Conservation (phyloP, 1,284 basidiomycete species). For the Megacollybia platyphylla region DNA sequence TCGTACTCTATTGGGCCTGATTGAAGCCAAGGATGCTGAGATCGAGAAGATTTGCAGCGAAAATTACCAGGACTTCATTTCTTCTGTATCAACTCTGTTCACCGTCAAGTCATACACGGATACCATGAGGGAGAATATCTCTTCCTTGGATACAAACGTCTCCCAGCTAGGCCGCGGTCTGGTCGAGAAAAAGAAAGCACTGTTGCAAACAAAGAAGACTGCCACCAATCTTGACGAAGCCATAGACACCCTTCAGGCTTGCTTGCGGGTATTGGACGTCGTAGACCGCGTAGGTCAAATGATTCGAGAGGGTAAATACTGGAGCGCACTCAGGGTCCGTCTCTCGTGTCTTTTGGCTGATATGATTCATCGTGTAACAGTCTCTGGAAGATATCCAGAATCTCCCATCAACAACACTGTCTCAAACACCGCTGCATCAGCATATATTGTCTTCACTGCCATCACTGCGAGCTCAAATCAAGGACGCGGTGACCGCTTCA, state of each 20-base stretch:
- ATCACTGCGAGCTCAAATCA: conserved; percentile 79
- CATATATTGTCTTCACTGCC: conserved; percentile 88
- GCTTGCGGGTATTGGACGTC: conserved; percentile 85
- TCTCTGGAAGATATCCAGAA: conserved; percentile 90
- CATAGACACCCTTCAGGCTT: conserved; percentile 89
- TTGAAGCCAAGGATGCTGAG: conserved; percentile 89
- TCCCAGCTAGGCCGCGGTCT: conserved; percentile 72
- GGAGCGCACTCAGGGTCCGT: conserved; percentile 89
- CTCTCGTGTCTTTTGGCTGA: conserved; percentile 14
- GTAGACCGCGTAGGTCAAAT: conserved; percentile 91
- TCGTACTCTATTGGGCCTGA: conserved; percentile 74
- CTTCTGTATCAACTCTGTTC: conserved; percentile 90
- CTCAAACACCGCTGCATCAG: conserved; percentile 88
- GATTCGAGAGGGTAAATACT: conserved; percentile 89
- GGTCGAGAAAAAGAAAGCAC: conserved; percentile 82
- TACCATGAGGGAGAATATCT: conserved; percentile 70
- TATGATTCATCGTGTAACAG: conserved; percentile 26
- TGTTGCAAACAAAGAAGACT: conserved; percentile 86
- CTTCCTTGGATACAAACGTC: conserved; percentile 57
- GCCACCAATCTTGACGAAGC: conserved; percentile 91
- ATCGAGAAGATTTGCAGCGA: conserved; percentile 93
- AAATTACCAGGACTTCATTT: conserved; percentile 97
- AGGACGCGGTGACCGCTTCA: conserved; percentile 86
- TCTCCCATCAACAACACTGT: conserved; percentile 82
- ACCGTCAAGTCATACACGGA: conserved; percentile 86